Percentiles rank a stretch among this genome's conserved stretches.
phyloP scores from a whole-genome alignment of 345 rosid genomes.

The Populus nigra region DNA sequence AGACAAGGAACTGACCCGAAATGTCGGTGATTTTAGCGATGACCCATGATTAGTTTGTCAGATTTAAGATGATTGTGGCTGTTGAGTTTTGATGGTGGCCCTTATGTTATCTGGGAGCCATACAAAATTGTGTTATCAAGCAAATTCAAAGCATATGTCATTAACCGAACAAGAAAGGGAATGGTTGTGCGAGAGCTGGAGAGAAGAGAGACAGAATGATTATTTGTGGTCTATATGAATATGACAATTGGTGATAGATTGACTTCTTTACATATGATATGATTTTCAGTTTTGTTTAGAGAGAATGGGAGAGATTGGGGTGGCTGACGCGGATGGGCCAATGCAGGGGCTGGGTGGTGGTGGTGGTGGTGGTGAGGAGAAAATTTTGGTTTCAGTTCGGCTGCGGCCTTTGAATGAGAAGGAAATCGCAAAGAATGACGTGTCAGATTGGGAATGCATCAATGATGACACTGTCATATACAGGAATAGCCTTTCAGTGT shows the following conservation, averaged over 20 bases:
- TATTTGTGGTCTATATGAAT: conserved; percentile 5
- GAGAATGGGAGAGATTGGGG: conserved; percentile 44
- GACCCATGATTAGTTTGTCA: conserved; percentile 44
- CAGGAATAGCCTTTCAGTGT: conserved; percentile 65
- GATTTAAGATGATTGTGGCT: conserved; percentile 32
- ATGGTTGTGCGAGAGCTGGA: conserved; percentile 16
- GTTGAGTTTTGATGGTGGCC: conserved; percentile 39
- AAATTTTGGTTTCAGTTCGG: conserved; percentile 77
- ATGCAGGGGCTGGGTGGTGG: conserved; percentile 39
- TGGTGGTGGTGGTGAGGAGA: conserved; percentile 48
- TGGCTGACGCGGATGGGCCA: conserved; percentile 50
- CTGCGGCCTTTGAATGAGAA: conserved; percentile 80
- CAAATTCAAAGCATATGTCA: conserved; percentile 2
- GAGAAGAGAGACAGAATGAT: conserved; percentile 4
- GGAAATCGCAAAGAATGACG: conserved; percentile 67
- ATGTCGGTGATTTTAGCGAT: conserved; percentile 35
- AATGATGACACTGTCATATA: conserved; percentile 61
- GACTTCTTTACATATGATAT: conserved; percentile 10
- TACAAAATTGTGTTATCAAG: conserved; percentile 14
- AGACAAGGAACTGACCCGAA: conserved; percentile 33
- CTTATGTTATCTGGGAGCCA: conserved; percentile 26
- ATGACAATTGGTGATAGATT: background rate
- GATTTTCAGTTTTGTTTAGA: conserved; percentile 15
- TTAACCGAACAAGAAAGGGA: conserved; percentile 21
- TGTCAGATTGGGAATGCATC: conserved; percentile 93